Base-by-base conservation (phyloP, 371 early-diverging fungal species). In the Mortierella sp. region DNA sequence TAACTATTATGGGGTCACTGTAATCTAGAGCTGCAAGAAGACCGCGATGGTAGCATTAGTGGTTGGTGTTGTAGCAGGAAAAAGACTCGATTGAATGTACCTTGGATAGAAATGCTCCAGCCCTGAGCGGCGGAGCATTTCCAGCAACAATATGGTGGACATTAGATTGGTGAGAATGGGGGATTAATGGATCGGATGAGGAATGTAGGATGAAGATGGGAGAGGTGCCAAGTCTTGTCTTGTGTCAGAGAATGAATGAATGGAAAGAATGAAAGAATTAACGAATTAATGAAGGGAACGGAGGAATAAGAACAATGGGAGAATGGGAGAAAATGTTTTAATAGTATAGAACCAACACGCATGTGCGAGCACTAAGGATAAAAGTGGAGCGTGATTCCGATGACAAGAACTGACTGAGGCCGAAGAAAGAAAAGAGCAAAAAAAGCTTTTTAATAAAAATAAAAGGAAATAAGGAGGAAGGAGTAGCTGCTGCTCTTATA, bases 91-190 rank as follows among this genome's bases (percentile, higher is more conserved):
- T 24, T 32, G 50, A 2, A 32, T 41, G 15, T 89, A 78, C 82
- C 84, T 74, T 63, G 77, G 70, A 38, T 75, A 83, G 70, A 70
- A 74, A 55, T 83, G 84, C 48, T 83, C 85, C 41, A 86, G 75
- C 13, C 77, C 70, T 19, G 83, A 76, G 45, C 67, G 79, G 41
- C 83, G 71, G 71, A 85, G 75, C 61, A 85, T 86, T 60, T 86
- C 86, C 62, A 84, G 67, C 47, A 88, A 83, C 24, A 86, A 60
- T 19, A 85, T 67, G n/a, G 85, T 55, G 62, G 81, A 84, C 84
- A 84, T 80, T 47, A 45, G 63, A 55, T 36, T 19, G 5, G 28
- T 10, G 21, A 1, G 0, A 58, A 41, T 38, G 40, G 38, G 53
- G 28, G 48, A 22, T 45, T 28, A 59, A 52, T 33, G 69, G 55